Evolutionary conservation across 73 alveolate species (phyloP), one percentile per base, ranked within the genome.

Genomic region (Diophrys sp.): DNA sequence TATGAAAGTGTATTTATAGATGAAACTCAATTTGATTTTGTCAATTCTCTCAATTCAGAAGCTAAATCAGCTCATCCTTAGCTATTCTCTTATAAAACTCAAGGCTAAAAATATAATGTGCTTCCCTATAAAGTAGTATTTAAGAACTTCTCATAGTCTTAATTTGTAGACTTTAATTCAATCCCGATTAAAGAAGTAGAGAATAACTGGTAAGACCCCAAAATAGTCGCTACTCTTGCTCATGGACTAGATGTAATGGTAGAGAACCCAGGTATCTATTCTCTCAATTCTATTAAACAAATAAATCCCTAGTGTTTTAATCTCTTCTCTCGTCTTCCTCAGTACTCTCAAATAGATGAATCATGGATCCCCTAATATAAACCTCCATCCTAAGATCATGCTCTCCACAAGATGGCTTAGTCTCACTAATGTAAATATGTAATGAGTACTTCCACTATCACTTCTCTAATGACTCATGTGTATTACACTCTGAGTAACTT

Each of bases 391-490:
- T n/a, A 79, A 67, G 93, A 86, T 57, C 31, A 14, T 33, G 54
- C 79, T 29, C 76, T 86, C 54, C 30, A 30, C 29, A 44, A 77
- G 31, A 23, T 86, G 28, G 83, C 83, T 25, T 5, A 72, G 2
- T 18, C 73, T 53, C 23, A 54, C 29, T 67, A 68, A 24, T 27
- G 83, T 57, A 73, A 74, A 31, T 86, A 79, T 67, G 28, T 86
- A 72, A 86, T 86, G 93, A 70, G 86, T n/a, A 86, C 93, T 14
- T 44, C 81, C 0, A 86, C 96, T 0, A 78, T 91, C 34, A 78
- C 98, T 14, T 83, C 87, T n/a, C 88, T 93, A 0, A 77, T 94
- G 54, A 62, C 88, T 14, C 94, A 94, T 67, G 79, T 92, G 32
- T 94, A 80, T 78, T 94, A 54, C 81, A 71, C 88, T 27, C 24